These are phyloP conservation scores for Fusarium pseudograminearum DNA, from an alignment of 2,329 filamentous ascomycete genomes.

Conservation along the genomic window DNA sequence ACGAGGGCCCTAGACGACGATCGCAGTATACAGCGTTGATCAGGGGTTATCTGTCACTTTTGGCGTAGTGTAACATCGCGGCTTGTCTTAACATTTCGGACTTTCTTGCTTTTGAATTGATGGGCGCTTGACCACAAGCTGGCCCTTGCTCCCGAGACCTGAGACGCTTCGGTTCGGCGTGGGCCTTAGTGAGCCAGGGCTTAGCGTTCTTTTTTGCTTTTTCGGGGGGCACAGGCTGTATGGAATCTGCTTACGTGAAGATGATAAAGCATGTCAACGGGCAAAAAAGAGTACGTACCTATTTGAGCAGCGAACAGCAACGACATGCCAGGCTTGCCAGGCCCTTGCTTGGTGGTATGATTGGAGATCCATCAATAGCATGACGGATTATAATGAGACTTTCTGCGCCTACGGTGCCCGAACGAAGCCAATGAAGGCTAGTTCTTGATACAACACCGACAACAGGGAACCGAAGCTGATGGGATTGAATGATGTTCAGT, in stretches of 20 bases:
- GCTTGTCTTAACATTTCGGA: conserved; percentile 21
- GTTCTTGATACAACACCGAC: conserved; percentile 17
- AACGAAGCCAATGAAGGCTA: conserved; percentile 8
- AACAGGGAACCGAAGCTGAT: conserved; percentile 29
- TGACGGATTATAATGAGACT: conserved; percentile 16
- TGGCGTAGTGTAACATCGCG: conserved; percentile 39
- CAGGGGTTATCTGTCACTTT: conserved; percentile 35
- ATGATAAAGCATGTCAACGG: conserved; percentile 37
- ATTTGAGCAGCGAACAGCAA: neutral
- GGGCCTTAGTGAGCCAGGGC: conserved; percentile 31
- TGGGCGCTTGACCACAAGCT: conserved; percentile 18
- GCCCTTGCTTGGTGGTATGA: conserved; percentile 15
- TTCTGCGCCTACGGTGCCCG: conserved; percentile 10
- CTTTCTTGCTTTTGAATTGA: conserved; percentile 33
- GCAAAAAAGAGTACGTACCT: conserved; percentile 10
- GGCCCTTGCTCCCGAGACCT: conserved; percentile 45
- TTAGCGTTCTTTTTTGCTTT: conserved; percentile 39
- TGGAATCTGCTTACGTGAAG: conserved; percentile 36
- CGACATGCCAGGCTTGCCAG: conserved; percentile 5
- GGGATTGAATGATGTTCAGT: conserved; percentile 22
- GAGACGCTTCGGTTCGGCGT: conserved; percentile 46
- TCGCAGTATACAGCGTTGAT: conserved; percentile 29
- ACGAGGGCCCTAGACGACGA: conserved; percentile 38
- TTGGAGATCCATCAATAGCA: conserved; percentile 32
- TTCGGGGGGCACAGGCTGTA: conserved; percentile 24